Percentiles rank a stretch among this genome's conserved stretches.
phyloP scores from a whole-genome alignment of 345 rosid species.

The Draba incana region DNA sequence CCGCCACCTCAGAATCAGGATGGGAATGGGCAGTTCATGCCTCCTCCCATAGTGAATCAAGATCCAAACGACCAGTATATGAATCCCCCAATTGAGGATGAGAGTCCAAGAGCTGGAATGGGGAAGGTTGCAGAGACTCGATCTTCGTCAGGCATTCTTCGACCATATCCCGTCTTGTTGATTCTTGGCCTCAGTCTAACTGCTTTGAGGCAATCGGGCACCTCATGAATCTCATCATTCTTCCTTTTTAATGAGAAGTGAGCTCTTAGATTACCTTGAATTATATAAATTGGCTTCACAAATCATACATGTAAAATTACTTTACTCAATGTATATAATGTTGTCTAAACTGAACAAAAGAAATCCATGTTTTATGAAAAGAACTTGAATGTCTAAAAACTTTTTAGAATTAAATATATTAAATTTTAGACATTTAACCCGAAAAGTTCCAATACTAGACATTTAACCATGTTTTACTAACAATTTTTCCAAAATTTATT shows the following conservation, averaged over 20 bases:
- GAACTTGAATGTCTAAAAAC: too few species aligned
- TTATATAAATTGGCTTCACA: slow-evolving; percentile 27
- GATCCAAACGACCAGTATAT: slow-evolving; percentile 39
- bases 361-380: neutral
- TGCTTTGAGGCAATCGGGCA: slow-evolving; percentile 34
- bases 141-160: slow-evolving; percentile 55
- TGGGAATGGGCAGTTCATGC: slow-evolving; percentile 26
- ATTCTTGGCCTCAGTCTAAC: slow-evolving; percentile 42
- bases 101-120: slow-evolving; percentile 30
- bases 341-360: slow-evolving; percentile 17
- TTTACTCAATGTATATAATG: slow-evolving; percentile 26
- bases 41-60: slow-evolving; percentile 36
- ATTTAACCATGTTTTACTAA: too few species aligned
- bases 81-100: slow-evolving; percentile 35
- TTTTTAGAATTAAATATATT: too few species aligned
- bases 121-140: slow-evolving; percentile 42
- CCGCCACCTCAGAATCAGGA: slow-evolving; percentile 31
- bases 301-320: slow-evolving; percentile 20
- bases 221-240: slow-evolving; percentile 20
- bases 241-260: slow-evolving; percentile 8
- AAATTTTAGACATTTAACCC: too few species aligned
- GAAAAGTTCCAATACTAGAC: too few species aligned
- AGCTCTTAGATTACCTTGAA: slow-evolving; percentile 12
- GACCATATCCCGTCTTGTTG: slow-evolving; percentile 42
- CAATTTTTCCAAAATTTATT: too few species aligned